phyloP scores from a whole-genome alignment of 2,329 filamentous ascomycete species.

The Scleromitrula shiraiana region DNA sequence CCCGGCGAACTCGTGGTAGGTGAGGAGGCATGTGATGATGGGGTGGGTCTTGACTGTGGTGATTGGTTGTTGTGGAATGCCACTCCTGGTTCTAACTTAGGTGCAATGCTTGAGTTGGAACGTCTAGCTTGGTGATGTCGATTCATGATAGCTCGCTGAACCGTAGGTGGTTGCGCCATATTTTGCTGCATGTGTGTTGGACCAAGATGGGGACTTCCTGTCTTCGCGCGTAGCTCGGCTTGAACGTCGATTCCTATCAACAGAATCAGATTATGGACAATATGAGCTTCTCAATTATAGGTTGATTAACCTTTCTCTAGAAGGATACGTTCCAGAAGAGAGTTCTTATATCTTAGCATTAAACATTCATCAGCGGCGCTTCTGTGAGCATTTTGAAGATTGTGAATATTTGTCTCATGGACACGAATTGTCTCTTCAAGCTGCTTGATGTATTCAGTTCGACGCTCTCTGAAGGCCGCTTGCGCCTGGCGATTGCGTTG shows the following conservation, averaged over 20 bases:
- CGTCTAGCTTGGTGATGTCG: slow-evolving; percentile 63
- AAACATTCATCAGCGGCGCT: slow-evolving; percentile 92
- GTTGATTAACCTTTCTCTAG: slow-evolving; percentile 73
- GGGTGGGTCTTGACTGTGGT: slow-evolving; percentile 72
- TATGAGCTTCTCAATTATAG: background rate
- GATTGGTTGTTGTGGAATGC: slow-evolving; percentile 33
- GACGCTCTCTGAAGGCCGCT: slow-evolving; percentile 90
- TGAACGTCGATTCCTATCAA: slow-evolving; percentile 85
- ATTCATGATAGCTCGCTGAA: slow-evolving; percentile 75
- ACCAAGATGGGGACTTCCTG: slow-evolving; percentile 72
- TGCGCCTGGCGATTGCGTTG: slow-evolving; percentile 96
- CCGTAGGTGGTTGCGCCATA: slow-evolving; percentile 64
- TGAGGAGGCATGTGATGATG: slow-evolving; percentile 70
- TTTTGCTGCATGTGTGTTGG: slow-evolving; percentile 60
- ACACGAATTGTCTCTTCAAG: slow-evolving; percentile 95
- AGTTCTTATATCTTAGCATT: slow-evolving; percentile 99
- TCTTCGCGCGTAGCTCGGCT: slow-evolving; percentile 88
- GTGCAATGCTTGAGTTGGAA: slow-evolving; percentile 66
- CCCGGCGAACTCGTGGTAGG: slow-evolving; percentile 56
- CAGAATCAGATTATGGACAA: slow-evolving; percentile 11
- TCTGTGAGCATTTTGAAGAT: slow-evolving; percentile 86
- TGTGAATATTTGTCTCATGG: slow-evolving; percentile 90
- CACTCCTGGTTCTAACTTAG: slow-evolving; percentile 56
- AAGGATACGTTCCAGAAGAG: slow-evolving; percentile 85
- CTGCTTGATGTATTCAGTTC: slow-evolving; percentile 99